These are phyloP conservation scores for Artomyces pyxidatus DNA, from an alignment of 768 basidiomycete genomes.

Conservation along the genomic window DNA sequence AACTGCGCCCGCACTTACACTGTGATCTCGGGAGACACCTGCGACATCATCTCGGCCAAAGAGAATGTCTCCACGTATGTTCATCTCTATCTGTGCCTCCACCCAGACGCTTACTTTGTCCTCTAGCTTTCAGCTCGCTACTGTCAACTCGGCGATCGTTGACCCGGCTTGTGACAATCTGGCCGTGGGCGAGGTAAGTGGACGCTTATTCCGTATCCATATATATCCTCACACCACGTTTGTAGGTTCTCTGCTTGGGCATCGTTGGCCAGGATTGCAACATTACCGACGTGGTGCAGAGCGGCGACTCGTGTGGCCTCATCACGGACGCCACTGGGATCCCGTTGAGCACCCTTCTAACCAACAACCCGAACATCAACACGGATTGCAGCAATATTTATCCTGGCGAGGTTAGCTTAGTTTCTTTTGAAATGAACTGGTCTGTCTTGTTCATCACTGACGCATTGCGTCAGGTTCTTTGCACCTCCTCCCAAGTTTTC, in stretches of 20 bases:
- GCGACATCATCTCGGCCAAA: constrained; percentile 57
- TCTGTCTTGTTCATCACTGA: background rate
- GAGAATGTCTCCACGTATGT: constrained; percentile 58
- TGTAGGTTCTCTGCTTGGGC: constrained; percentile 69
- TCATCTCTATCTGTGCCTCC: background rate
- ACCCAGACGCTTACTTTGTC: background rate
- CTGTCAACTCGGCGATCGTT: constrained; percentile 45
- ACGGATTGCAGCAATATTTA: constrained; percentile 56
- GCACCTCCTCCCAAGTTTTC: background rate
- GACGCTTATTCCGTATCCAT: no score
- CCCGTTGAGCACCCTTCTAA: constrained; percentile 44
- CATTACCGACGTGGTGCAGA: constrained; percentile 46
- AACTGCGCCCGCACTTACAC: constrained; percentile 56
- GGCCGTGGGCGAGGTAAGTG: constrained; percentile 29
- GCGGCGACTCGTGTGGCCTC: constrained; percentile 51
- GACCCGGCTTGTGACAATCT: constrained; percentile 54
- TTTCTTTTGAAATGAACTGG: background rate
- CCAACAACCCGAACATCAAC: constrained; percentile 73
- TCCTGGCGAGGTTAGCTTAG: constrained; percentile 55
- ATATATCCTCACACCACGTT: no score
- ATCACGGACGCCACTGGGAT: constrained; percentile 33
- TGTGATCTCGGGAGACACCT: constrained; percentile 49
- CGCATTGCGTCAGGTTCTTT: background rate
- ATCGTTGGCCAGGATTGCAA: constrained; percentile 51
- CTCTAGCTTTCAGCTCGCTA: constrained; percentile 65